Conservation (phyloP, 2,329 filamentous ascomycete genomes). For the Pseudogymnoascus pannorum region DNA sequence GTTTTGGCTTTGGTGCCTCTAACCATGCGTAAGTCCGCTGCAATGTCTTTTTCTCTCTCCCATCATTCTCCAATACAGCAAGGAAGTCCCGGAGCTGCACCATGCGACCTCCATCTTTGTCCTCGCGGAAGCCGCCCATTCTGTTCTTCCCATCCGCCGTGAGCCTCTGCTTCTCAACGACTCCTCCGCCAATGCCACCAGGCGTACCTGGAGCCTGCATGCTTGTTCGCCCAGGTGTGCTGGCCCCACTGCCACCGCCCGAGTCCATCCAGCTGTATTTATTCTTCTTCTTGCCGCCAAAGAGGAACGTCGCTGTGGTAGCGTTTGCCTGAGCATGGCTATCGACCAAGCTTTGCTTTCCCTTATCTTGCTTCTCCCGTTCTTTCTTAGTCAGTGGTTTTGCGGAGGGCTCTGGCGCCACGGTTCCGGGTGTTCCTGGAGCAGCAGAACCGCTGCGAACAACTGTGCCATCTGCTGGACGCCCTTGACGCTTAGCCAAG, state of each 20-base stretch:
- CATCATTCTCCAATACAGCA: slow-evolving; percentile 70
- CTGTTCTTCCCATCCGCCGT: slow-evolving; percentile 54
- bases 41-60: slow-evolving; percentile 55
- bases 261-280: slow-evolving; percentile 71
- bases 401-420: slow-evolving; percentile 55
- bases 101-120: slow-evolving; percentile 64
- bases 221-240: slow-evolving; percentile 36
- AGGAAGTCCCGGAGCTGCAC: slow-evolving; percentile 84
- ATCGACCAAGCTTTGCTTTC: slow-evolving; percentile 66
- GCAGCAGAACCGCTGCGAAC: slow-evolving; percentile 43
- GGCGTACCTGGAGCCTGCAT: slow-evolving; percentile 32
- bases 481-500: slow-evolving; percentile 58
- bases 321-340: slow-evolving; percentile 77
- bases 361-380: slow-evolving; percentile 65
- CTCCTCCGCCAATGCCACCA: slow-evolving; percentile 29
- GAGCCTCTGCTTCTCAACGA: slow-evolving; percentile 36
- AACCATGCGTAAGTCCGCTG: slow-evolving; percentile 35
- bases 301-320: slow-evolving; percentile 71
- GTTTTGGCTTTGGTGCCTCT: slow-evolving; percentile 24
- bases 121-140: slow-evolving; percentile 71
- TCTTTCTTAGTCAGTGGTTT: slow-evolving; percentile 85
- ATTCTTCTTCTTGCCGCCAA: slow-evolving; percentile 58
- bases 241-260: slow-evolving; percentile 46
- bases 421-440: slow-evolving; percentile 53
- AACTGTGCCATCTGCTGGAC: slow-evolving; percentile 42